Conservation (phyloP, 1,139 yeast species). For the Insectozyma bohioensis region DNA sequence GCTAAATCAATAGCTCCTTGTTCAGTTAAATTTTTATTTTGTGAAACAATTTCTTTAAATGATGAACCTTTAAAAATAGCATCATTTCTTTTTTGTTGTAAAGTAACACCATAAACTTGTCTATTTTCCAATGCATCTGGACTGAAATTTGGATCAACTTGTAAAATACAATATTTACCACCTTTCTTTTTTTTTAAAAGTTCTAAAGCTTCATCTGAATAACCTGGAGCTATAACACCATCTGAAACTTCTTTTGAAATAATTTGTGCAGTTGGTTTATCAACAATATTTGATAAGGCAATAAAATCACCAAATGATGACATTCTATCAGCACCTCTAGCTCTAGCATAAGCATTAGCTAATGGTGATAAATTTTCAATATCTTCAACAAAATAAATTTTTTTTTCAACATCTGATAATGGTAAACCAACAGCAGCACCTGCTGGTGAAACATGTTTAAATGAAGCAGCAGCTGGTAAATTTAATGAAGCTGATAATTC, state of each 20-base stretch:
- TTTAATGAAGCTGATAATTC: slow-evolving; percentile 92
- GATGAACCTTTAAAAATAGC: slow-evolving; percentile 86
- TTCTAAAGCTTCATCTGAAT: slow-evolving; percentile 86
- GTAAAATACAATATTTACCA: slow-evolving; percentile 94
- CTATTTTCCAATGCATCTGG: slow-evolving; percentile 85
- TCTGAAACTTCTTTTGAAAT: slow-evolving; percentile 97
- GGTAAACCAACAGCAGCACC: slow-evolving; percentile 98
- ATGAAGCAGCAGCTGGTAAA: slow-evolving; percentile 98
- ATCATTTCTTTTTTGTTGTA: slow-evolving; percentile 97
- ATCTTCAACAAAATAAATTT: slow-evolving; percentile 91
- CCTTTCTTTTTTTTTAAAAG: slow-evolving; percentile 89
- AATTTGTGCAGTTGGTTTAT: slow-evolving; percentile 93
- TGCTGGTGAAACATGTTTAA: slow-evolving; percentile 98
- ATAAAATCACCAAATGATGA: slow-evolving; percentile 98
- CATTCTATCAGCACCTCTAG: slow-evolving; percentile 99
- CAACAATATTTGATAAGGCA: slow-evolving; percentile 94
- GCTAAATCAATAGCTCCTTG: slow-evolving; percentile 92
- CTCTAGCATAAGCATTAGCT: slow-evolving; percentile 98
- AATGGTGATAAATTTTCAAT: slow-evolving; percentile 93
- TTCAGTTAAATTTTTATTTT: slow-evolving; percentile 82
- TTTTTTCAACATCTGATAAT: slow-evolving; percentile 84
- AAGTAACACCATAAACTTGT: slow-evolving; percentile 92
- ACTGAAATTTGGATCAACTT: slow-evolving; percentile 90
- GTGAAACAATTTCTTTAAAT: slow-evolving; percentile 88
- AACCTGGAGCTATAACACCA: slow-evolving; percentile 99